These are phyloP conservation scores for Westerdykella sp. DNA, from an alignment of 2,329 filamentous ascomycete species.

Conservation along the genomic window DNA sequence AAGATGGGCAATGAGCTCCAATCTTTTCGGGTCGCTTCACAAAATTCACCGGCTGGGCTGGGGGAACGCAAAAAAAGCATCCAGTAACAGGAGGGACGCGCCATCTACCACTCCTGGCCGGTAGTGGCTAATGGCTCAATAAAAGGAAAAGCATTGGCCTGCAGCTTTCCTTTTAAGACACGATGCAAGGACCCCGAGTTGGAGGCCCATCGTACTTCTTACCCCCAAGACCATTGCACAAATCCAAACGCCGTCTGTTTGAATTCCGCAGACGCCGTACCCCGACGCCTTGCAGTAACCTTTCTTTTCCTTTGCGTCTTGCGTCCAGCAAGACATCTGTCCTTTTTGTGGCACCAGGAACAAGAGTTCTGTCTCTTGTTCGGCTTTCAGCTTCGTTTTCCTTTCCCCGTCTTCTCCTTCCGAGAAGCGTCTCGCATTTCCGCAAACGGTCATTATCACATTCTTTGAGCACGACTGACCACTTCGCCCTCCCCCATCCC, in stretches of 20 bases:
- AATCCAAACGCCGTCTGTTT: constrained; percentile 15
- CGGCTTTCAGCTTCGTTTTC: constrained; percentile 28
- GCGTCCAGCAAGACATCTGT: constrained; percentile 12
- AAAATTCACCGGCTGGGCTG: too few relatives aligned
- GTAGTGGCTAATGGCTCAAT: too few relatives aligned
- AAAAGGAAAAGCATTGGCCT: too few relatives aligned
- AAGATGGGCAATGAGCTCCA: too few relatives aligned
- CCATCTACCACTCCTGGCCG: too few relatives aligned
- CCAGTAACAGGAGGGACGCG: too few relatives aligned
- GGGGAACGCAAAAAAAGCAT: too few relatives aligned
- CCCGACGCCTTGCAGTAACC: constrained; percentile 11
- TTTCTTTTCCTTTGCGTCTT: constrained; percentile 22
- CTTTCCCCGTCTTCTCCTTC: constrained; percentile 20
- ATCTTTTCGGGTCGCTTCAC: too few relatives aligned
- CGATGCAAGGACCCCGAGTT: constrained; percentile 31
- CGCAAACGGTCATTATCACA: constrained; percentile 24
- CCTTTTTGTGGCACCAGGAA: constrained; percentile 6
- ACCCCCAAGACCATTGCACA: constrained; percentile 8
- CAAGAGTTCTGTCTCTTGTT: constrained; percentile 8
- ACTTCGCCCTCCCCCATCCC: constrained; percentile 24
- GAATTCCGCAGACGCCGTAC: constrained; percentile 26
- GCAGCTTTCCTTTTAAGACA: constrained; percentile 20
- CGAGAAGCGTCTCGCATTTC: constrained; percentile 27
- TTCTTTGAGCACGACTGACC: constrained; percentile 24
- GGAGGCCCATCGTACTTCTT: constrained; percentile 7